These are phyloP conservation scores for Syncephalastrum contaminatum DNA, from an alignment of 371 early-diverging fungal species.

Conservation along the genomic window DNA sequence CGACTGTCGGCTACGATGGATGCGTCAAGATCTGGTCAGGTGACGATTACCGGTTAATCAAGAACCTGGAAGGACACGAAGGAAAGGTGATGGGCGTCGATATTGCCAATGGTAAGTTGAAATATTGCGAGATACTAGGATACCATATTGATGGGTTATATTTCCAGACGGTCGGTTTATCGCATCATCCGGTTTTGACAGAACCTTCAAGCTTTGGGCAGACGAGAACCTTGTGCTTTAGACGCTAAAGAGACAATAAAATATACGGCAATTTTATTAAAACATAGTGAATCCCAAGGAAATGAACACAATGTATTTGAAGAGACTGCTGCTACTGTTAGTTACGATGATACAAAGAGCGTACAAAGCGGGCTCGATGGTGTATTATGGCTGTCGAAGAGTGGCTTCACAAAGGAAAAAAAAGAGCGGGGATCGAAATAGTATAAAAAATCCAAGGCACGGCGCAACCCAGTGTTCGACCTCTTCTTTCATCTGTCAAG, in stretches of 20 bases:
- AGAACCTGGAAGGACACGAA: slow-evolving; percentile 84
- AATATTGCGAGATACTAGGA: not conserved
- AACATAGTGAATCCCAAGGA: no score
- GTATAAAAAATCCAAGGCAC: no score
- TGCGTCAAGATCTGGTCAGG: slow-evolving; percentile 91
- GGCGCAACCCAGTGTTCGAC: no score
- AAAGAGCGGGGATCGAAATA: no score
- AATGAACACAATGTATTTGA: no score
- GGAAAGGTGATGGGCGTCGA: slow-evolving; percentile 91
- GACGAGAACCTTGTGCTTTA: slow-evolving; percentile 53
- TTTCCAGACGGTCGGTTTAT: slow-evolving; percentile 73
- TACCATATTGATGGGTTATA: slow-evolving; percentile 5
- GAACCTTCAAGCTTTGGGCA: slow-evolving; percentile 93
- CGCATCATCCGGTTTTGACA: slow-evolving; percentile 87
- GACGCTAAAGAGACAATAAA: not conserved
- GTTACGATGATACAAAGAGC: no score
- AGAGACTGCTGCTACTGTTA: no score
- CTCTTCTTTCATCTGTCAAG: no score
- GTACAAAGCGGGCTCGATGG: no score
- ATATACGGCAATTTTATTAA: no score
- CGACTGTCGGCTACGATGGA: slow-evolving; percentile 84
- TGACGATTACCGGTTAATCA: slow-evolving; percentile 89
- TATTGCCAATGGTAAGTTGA: slow-evolving; percentile 64
- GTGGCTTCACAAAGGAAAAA: no score
- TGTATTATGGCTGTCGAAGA: no score